Base-by-base conservation (phyloP, 129 eudicot genomes). In the Tagetes patula region DNA sequence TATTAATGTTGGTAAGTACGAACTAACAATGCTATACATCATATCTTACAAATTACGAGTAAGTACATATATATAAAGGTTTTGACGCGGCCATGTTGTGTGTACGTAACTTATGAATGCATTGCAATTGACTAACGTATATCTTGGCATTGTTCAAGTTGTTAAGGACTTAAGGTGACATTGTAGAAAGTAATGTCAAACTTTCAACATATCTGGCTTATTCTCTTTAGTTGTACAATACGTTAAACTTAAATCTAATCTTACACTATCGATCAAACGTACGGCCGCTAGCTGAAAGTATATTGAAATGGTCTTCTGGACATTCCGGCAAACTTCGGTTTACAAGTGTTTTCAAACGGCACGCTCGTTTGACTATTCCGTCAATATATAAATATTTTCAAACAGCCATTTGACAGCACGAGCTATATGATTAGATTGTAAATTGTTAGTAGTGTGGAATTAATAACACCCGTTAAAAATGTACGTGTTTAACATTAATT, bases 121-220 rank as follows among this genome's bases (percentile, higher is more conserved):
- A 61, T 61, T 37, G 31, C 27, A n/a, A 5, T 46, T n/a, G 58
- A 67, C 4, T 30, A 46, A 69, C 49, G 73, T 69, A 59, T 47
- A 59, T 31, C 27, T 31, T 42, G 36, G 34, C 10, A 41, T 58
- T 73, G 30, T 43, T 45, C 14, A 42, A 43, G 56, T 72, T 68
- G 31, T 72, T 42, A 58, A 42, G 42, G 43, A 33, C 56, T 42
- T 72, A 33, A 54, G 65, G 73, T 31, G 27, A 20, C 27, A 20
- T 20, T 20, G 27, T 20, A 20, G 27, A 20, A 20, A 20, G 27
- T 20, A 20, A 20, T 20, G 27, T 20, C 27, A 20, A 20, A 20
- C 27, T 20, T 20, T 20, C 27, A 20, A 20, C 27, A 20, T 20
- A 31, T 8, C 13, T 31, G 8, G 40, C 39, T 58, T 72, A 46